A percentile compares a stretch with the other conserved stretches of the same genome.
These are phyloP conservation scores for Musa acuminata DNA, from an alignment of 176 grass and related monocot species.

Conservation along the genomic window DNA sequence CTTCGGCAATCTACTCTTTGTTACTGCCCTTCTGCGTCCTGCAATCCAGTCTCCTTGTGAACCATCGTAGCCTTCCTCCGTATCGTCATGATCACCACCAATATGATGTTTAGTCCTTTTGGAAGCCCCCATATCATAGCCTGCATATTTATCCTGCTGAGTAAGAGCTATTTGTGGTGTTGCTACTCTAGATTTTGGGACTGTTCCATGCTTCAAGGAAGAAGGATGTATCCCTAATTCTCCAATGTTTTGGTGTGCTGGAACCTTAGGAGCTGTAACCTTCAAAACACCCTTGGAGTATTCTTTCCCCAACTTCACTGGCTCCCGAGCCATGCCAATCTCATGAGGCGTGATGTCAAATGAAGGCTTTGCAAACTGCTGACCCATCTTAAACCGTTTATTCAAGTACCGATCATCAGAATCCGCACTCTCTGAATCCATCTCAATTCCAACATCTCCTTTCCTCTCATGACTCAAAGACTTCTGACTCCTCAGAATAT, in stretches of 20 bases:
- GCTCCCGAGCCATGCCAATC: slow-evolving; percentile 18
- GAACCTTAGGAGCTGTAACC: slow-evolving; percentile 28
- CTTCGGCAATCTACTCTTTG: slow-evolving; percentile 30
- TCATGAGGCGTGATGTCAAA: neutral
- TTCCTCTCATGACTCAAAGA: slow-evolving; percentile 20
- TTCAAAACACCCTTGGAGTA: slow-evolving; percentile 39
- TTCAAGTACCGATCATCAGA: slow-evolving; percentile 20
- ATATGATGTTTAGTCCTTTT: slow-evolving; percentile 32
- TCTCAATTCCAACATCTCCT: slow-evolving; percentile 24
- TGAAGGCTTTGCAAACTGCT: neutral
- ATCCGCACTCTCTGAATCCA: slow-evolving; percentile 44
- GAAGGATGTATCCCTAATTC: slow-evolving; percentile 7
- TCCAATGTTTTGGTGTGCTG: slow-evolving; percentile 15
- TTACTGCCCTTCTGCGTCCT: slow-evolving; percentile 15
- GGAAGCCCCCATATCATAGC: slow-evolving; percentile 18
- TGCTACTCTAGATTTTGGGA: neutral
- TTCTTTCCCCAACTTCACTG: slow-evolving; percentile 34
- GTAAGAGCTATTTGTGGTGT: slow-evolving; percentile 9
- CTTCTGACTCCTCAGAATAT: slow-evolving; percentile 40
- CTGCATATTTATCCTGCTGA: slow-evolving; percentile 17
- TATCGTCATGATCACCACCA: slow-evolving; percentile 17
- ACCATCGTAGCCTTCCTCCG: slow-evolving; percentile 27
- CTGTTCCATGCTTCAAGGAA: slow-evolving; percentile 1
- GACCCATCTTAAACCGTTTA: slow-evolving; percentile 30
- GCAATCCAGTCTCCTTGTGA: neutral